Base-by-base conservation (phyloP, 2,329 filamentous ascomycete species). In the Epichloe amarillans region DNA sequence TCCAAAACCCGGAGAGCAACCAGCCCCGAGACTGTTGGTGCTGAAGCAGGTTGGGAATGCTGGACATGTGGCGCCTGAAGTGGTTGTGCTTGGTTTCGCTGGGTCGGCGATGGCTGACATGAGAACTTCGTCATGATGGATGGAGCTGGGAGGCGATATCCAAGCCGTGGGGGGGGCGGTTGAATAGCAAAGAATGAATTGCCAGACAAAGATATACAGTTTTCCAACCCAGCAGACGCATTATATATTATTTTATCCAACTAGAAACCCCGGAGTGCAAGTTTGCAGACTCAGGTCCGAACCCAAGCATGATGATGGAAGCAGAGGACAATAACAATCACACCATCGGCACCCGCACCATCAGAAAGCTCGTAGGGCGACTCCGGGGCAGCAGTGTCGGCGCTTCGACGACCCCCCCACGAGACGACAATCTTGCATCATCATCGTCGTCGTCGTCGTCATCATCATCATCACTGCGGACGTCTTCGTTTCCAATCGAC, bases 351-450 rank as follows among this genome's bases (percentile, higher is more conserved):
- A 52, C 46, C 11, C 37, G 40, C 36, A 46, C 49, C 14, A 42
- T 51, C 33, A 41, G 44, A 21, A 54, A 51, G 38, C 47, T 57
- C 33, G 54, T 56, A 39, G 52, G 51, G 30, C 55, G 55, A 8
- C 47, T 56, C 17, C 54, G 54, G 26, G 50, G 47, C 44, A 47
- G 30, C 33, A 52, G 54, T 41, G 41, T 44, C 35, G 50, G 42
- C n/a, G 10, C 15, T 21, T 7, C 33, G 15, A 38, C 30, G 17
- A 41, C 52, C 2, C 45, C 30, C 42, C 42, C n/a, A 11, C 50
- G 26, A 40, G 33, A 49, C 26, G 40, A 33, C 11, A 35, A 19
- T 41, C 36, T 46, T 3, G 35, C 36, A 35, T 38, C 30, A 36
- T 38, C 45, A 6, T 19, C 35, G 15, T 48, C 37, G 3, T 46